phyloP scores from a whole-genome alignment of 2,329 filamentous ascomycete species.

The Paraphoma sp. region DNA sequence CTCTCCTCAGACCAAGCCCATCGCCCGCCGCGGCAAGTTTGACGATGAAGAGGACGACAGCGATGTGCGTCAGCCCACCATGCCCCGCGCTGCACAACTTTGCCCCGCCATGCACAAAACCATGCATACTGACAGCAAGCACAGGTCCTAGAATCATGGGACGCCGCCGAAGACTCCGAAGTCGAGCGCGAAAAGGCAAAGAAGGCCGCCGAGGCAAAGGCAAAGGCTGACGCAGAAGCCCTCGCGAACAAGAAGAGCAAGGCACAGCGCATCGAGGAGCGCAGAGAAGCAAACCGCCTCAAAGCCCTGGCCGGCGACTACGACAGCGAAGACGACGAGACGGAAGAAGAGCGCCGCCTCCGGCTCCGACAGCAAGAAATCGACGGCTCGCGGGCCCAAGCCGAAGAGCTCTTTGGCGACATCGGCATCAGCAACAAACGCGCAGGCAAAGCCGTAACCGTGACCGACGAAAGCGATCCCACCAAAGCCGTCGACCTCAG shows the following conservation, averaged over 20 bases:
- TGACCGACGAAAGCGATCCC: constrained; percentile 76
- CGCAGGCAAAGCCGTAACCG: constrained; percentile 69
- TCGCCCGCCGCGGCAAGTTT: constrained; percentile 71
- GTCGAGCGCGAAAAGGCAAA: constrained; percentile 94
- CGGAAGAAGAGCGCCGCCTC: constrained; percentile 73
- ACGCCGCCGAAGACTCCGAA: constrained; percentile 95
- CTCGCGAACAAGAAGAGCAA: constrained; percentile 92
- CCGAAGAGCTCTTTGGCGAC: constrained; percentile 86
- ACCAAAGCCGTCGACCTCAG: constrained; percentile 81
- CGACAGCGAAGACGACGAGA: constrained; percentile 73
- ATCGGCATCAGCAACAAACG: constrained; percentile 76
- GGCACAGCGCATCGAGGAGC: constrained; percentile 83
- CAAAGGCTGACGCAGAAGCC: constrained; percentile 86
- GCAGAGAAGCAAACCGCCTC: constrained; percentile 65
- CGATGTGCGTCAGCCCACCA: constrained; percentile 66
- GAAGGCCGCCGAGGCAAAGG: constrained; percentile 84
- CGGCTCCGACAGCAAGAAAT: constrained; percentile 81
- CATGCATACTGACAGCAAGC: constrained; percentile 25
- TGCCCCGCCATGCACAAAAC: constrained; percentile 20
- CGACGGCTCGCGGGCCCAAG: constrained; percentile 86
- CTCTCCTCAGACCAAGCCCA: constrained; percentile 55
- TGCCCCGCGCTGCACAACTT: constrained; percentile 21
- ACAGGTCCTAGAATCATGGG: constrained; percentile 94
- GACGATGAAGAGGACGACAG: constrained; percentile 90
- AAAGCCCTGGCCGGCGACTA: constrained; percentile 63